Evolutionary conservation across 495 filamentous ascomycete species (phyloP).

Genomic region (Penicillium waksmanii): DNA sequence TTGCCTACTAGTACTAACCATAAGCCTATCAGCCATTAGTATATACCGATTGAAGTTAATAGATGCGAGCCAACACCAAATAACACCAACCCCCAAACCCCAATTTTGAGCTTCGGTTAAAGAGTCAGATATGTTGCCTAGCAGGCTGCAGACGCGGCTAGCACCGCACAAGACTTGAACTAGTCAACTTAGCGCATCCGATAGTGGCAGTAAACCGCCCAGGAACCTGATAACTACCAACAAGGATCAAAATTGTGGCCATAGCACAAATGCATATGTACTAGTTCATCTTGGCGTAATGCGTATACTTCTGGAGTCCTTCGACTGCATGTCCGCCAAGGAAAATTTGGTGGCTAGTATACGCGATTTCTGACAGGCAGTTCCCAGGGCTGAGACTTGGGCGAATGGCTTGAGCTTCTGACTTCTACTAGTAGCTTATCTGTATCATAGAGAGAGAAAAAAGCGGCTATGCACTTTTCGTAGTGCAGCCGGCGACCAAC

Average conservation of each 20-base stretch:
- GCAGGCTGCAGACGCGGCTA: conserved; percentile 1
- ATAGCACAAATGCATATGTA: background rate
- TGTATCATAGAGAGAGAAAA: background rate
- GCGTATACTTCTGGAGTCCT: background rate
- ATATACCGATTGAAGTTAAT: background rate
- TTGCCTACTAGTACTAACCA: background rate
- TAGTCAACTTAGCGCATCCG: background rate
- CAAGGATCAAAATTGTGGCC: background rate
- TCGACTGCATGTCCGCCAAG: conserved; percentile 3
- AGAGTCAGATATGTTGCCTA: background rate
- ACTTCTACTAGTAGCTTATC: background rate
- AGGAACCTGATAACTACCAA: background rate
- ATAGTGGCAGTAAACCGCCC: background rate
- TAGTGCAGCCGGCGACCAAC: background rate
- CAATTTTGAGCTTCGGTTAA: conserved; percentile 1
- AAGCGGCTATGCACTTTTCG: background rate
- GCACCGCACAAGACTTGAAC: background rate
- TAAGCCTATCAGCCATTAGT: background rate
- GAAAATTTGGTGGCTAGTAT: background rate
- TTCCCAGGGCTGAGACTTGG: background rate
- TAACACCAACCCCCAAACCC: background rate
- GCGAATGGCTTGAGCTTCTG: conserved; percentile 3
- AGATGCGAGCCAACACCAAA: too few relatives aligned
- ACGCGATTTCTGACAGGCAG: conserved; percentile 2
- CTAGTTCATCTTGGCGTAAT: conserved; percentile 1